Evolutionary conservation across 768 basidiomycete genomes (phyloP).

Genomic region (Hirschioporus abietinus): DNA sequence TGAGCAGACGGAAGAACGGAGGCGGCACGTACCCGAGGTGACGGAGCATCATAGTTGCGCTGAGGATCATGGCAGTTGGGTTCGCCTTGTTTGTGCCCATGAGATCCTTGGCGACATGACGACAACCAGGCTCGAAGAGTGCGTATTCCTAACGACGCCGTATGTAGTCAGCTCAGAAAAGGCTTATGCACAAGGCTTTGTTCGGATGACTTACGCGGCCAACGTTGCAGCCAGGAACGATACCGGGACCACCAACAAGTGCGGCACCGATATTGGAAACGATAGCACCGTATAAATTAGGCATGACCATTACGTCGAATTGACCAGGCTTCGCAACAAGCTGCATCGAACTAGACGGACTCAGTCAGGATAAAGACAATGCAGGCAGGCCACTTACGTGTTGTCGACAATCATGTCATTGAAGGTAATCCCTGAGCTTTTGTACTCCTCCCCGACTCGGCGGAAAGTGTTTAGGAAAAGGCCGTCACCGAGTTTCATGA

Average conservation of each 20-base stretch:
- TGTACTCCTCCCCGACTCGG: constrained; percentile 94
- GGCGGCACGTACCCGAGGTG: constrained; percentile 75
- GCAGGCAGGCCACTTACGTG: constrained; percentile 50
- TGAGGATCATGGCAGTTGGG: constrained; percentile 96
- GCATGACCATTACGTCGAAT: constrained; percentile 99
- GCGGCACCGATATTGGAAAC: constrained; percentile 98
- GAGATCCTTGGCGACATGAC: constrained; percentile 91
- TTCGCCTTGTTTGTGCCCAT: constrained; percentile 96
- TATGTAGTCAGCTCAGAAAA: not conserved
- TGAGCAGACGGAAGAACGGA: constrained; percentile 26
- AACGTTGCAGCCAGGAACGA: constrained; percentile 97
- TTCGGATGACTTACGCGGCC: constrained; percentile 60
- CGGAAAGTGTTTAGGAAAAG: constrained; percentile 99
- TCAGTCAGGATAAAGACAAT: not conserved
- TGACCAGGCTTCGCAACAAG: constrained; percentile 93
- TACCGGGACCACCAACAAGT: constrained; percentile 95
- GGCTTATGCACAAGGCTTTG: not conserved
- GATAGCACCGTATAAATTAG: constrained; percentile 94
- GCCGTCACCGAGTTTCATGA: constrained; percentile 99
- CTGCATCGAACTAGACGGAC: constrained; percentile 83
- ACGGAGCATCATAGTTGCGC: constrained; percentile 95
- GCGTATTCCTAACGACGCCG: constrained; percentile 72
- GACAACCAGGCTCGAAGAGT: constrained; percentile 97
- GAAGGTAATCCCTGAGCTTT: constrained; percentile 80
- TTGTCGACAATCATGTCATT: constrained; percentile 99